Base-by-base conservation (phyloP, 768 basidiomycete genomes). In the Russula brevipes region DNA sequence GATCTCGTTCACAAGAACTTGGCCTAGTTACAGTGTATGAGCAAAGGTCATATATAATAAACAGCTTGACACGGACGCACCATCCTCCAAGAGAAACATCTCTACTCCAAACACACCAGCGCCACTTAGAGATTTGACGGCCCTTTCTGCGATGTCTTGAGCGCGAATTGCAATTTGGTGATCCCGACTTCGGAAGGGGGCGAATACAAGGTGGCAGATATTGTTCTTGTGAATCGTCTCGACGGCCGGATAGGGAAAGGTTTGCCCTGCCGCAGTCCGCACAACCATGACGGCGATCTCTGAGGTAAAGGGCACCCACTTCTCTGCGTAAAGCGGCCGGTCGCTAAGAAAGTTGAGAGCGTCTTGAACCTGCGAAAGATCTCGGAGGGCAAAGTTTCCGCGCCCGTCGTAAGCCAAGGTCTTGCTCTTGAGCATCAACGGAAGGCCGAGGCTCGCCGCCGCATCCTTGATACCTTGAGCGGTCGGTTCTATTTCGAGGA, bases 251-350 rank as follows among this genome's bases (percentile, higher is more conserved):
- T 99, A 98, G 5, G 89, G 90, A 49, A 75, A 73, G 2, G 94
- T 85, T 57, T 89, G 82, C 3, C 93, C 96, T 16, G 24, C 24
- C 24, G 24, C 24, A 24, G 24, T 24, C 39, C 91, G 85, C 2
- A 97, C 95, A 11, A 98, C 97, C 91, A 99, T 97, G 41, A 98
- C 94, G 0, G 97, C 94, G 39, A 98, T 87, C 73, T 98, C 97
- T 69, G 87, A 88, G 14, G 77, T 75, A 70, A 98, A 98, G 0
- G 87, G 84, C 0, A 94, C 89, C 88, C 92, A 97, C 70, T 88
- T 89, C 73, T 99, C 97, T 0, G 94, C 96, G 69, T 98, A 99
- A 4, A 98, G 76, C 0, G 89, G 86, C 2, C 91, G 79, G 60
- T 86, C 79, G 2, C 79, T 81, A 14, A 93, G 83, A 39, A 85